Conservation (phyloP, 805 yeast species). For the Yarrowia divulgata region DNA sequence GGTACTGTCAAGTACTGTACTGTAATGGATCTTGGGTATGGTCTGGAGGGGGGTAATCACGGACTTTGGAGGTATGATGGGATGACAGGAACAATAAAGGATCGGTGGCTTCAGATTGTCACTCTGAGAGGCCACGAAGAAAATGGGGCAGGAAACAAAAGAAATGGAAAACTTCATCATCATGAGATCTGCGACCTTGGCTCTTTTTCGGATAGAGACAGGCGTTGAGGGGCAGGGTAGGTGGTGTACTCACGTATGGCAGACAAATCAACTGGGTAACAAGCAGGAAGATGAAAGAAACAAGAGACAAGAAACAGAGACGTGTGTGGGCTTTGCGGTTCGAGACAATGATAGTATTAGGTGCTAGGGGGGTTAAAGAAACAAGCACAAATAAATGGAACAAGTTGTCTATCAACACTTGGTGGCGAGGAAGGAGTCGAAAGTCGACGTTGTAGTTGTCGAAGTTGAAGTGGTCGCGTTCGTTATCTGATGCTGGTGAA, state of each 20-base stretch:
- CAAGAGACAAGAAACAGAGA: not conserved
- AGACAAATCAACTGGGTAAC: constrained; percentile 5
- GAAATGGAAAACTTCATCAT: constrained; percentile 2
- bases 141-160: not conserved
- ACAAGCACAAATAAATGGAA: not conserved
- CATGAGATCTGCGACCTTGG: constrained; percentile 13
- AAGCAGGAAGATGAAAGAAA: not conserved
- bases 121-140: too few species aligned
- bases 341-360: constrained; percentile 21
- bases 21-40: not conserved
- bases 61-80: not conserved
- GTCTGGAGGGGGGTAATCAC: constrained; percentile 7
- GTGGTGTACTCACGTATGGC: constrained; percentile 3
- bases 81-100: too few species aligned
- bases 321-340: not conserved
- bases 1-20: too few species aligned
- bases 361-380: constrained; percentile 22
- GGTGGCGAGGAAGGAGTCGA: not conserved
- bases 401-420: not conserved
- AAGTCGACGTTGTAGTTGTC: not conserved
- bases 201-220: not conserved
- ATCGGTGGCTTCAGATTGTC: too few species aligned
- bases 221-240: not conserved
- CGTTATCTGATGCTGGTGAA: not conserved
- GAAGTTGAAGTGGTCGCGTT: not conserved